Evolutionary conservation across 345 rosid species (phyloP).

Genomic region (Citrus inodora): DNA sequence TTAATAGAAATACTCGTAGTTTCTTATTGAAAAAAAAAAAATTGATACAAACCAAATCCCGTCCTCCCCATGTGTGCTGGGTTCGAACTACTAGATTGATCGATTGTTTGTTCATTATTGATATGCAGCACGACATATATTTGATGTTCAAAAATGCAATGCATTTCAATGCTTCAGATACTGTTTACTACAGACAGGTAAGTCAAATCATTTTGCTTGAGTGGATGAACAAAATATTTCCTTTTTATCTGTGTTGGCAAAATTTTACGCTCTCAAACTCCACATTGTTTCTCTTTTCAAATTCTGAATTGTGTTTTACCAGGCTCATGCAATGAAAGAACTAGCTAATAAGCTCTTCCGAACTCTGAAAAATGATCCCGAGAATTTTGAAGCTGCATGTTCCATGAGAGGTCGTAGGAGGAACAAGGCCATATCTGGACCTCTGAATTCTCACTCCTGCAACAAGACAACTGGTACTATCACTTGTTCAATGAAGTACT

Average conservation of each 20-base stretch:
- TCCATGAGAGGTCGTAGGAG: slow-evolving; percentile 12
- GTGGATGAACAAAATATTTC: slow-evolving; percentile 1
- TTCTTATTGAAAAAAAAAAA: too few relatives aligned
- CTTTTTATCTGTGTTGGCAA: neutral
- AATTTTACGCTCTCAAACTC: neutral
- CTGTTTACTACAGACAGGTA: slow-evolving; percentile 30
- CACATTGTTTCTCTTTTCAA: slow-evolving; percentile 3
- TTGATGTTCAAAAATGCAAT: slow-evolving; percentile 23
- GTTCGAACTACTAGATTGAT: neutral
- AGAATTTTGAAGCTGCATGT: slow-evolving; percentile 24
- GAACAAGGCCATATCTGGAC: slow-evolving; percentile 18
- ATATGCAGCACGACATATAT: slow-evolving; percentile 24
- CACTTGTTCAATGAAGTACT: neutral
- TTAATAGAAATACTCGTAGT: too few relatives aligned
- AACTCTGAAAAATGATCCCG: slow-evolving; percentile 24
- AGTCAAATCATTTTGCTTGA: neutral
- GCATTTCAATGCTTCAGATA: slow-evolving; percentile 31
- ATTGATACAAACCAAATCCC: too few relatives aligned
- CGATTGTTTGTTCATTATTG: slow-evolving; percentile 12
- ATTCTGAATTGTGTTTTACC: slow-evolving; percentile 9
- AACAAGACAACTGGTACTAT: slow-evolving; percentile 2
- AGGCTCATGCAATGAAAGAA: slow-evolving; percentile 34
- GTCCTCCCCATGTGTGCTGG: too few relatives aligned
- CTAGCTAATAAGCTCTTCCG: slow-evolving; percentile 29
- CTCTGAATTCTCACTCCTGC: neutral